These are phyloP conservation scores for Aspergillus sp. DNA, from an alignment of 2,329 filamentous ascomycete genomes.

Conservation along the genomic window DNA sequence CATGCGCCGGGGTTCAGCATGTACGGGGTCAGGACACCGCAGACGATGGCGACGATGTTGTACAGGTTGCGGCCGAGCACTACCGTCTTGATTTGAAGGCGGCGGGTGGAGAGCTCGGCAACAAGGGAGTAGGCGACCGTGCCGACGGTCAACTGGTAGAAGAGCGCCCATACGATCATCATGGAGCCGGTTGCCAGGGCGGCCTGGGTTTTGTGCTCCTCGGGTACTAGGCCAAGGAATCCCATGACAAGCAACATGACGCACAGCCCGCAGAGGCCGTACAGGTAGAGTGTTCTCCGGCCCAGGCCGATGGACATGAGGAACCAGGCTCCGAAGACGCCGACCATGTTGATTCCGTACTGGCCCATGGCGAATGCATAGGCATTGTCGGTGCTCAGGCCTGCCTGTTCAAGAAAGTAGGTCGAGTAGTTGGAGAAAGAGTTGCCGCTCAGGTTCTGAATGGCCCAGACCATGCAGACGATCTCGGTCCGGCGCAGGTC, in stretches of 20 bases:
- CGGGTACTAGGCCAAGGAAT: slow-evolving; percentile 74
- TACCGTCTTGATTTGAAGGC: slow-evolving; percentile 88
- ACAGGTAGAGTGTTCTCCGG: slow-evolving; percentile 73
- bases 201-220: slow-evolving; percentile 58
- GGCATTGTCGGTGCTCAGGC: slow-evolving; percentile 51
- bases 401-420: slow-evolving; percentile 60
- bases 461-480: slow-evolving; percentile 65
- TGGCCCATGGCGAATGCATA: slow-evolving; percentile 62
- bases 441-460: slow-evolving; percentile 65
- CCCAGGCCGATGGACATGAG: slow-evolving; percentile 75
- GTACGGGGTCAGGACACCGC: slow-evolving; percentile 80
- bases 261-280: slow-evolving; percentile 72
- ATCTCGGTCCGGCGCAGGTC: slow-evolving; percentile 78
- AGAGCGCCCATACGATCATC: slow-evolving; percentile 79
- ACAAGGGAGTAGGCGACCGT: slow-evolving; percentile 90
- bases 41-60: slow-evolving; percentile 80
- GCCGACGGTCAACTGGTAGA: slow-evolving; percentile 84
- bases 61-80: slow-evolving; percentile 80
- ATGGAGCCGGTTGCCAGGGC: slow-evolving; percentile 80
- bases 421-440: slow-evolving; percentile 67
- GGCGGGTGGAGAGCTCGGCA: slow-evolving; percentile 76
- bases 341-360: slow-evolving; percentile 71
- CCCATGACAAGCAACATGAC: slow-evolving; percentile 79
- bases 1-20: slow-evolving; percentile 88
- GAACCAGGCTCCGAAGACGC: slow-evolving; percentile 78